A percentile compares a stretch with the other conserved stretches of the same genome.
These are phyloP conservation scores for Trichophyton verrucosum DNA, from an alignment of 2,329 filamentous ascomycete species.

Conservation along the genomic window DNA sequence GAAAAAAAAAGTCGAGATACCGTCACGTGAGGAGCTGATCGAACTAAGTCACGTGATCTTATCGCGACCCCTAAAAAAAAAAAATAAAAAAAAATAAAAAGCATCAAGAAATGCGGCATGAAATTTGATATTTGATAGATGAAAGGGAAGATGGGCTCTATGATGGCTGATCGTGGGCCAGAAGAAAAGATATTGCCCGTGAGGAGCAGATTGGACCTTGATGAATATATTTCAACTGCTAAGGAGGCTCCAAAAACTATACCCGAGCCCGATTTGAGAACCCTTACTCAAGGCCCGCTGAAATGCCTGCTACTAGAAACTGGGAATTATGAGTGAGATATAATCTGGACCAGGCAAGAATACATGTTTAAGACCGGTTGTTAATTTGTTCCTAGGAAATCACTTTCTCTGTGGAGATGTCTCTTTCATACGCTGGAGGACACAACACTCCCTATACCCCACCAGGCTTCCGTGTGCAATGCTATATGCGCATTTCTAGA, in stretches of 20 bases:
- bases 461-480: constrained; percentile 34
- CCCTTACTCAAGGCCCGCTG: constrained; percentile 11
- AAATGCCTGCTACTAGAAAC: constrained; percentile 7
- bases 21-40: not conserved
- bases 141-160: not conserved
- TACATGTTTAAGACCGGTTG: not conserved
- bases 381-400: not conserved
- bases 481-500: constrained; percentile 34
- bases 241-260: not conserved
- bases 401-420: constrained; percentile 27
- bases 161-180: not conserved
- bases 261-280: constrained; percentile 5
- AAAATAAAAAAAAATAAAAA: not conserved
- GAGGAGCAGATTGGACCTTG: not conserved
- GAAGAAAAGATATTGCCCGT: not conserved
- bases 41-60: not conserved
- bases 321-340: constrained; percentile 9
- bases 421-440: constrained; percentile 31
- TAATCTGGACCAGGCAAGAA: not conserved
- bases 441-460: constrained; percentile 26
- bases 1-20: constrained; percentile 2
- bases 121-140: not conserved
- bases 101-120: not conserved
- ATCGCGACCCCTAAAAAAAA: not conserved
- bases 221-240: not conserved